These are phyloP conservation scores for Euphorbia pulcherrima DNA, from an alignment of 345 rosid species.

Conservation along the genomic window DNA sequence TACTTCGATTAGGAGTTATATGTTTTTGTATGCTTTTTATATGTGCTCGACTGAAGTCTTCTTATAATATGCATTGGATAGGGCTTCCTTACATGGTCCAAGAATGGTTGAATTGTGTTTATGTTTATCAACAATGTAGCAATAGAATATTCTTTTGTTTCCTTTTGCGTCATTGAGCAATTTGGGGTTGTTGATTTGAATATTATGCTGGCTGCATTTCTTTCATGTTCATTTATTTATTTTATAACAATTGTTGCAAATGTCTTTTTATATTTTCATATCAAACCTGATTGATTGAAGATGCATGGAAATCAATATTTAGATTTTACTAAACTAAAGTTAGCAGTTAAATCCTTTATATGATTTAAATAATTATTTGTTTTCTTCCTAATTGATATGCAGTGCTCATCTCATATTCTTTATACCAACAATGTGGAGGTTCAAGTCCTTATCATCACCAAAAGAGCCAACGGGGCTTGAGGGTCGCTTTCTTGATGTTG, in stretches of 20 bases:
- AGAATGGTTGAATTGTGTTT: too few relatives aligned
- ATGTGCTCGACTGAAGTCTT: background rate
- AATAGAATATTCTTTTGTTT: background rate
- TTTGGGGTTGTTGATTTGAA: too few relatives aligned
- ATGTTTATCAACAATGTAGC: too few relatives aligned
- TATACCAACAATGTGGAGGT: conserved; percentile 75
- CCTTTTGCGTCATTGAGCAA: background rate
- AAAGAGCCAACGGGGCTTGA: conserved; percentile 87
- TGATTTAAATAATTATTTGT: background rate
- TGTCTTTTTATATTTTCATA: background rate
- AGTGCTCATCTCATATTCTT: conserved; percentile 25
- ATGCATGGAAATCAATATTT: background rate
- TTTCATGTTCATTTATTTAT: too few relatives aligned
- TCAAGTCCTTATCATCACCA: conserved; percentile 67
- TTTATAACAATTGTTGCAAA: background rate
- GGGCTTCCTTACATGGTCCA: too few relatives aligned
- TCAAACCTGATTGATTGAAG: background rate
- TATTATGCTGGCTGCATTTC: background rate
- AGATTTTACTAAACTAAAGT: background rate
- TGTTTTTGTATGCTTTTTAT: background rate
- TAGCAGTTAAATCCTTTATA: background rate
- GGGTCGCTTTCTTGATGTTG: conserved; percentile 80
- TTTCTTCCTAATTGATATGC: conserved; percentile 13
- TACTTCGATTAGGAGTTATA: background rate
- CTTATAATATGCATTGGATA: too few relatives aligned